These are phyloP conservation scores for Pseudocercospora vitis DNA, from an alignment of 2,329 filamentous ascomycete genomes.

Conservation along the genomic window DNA sequence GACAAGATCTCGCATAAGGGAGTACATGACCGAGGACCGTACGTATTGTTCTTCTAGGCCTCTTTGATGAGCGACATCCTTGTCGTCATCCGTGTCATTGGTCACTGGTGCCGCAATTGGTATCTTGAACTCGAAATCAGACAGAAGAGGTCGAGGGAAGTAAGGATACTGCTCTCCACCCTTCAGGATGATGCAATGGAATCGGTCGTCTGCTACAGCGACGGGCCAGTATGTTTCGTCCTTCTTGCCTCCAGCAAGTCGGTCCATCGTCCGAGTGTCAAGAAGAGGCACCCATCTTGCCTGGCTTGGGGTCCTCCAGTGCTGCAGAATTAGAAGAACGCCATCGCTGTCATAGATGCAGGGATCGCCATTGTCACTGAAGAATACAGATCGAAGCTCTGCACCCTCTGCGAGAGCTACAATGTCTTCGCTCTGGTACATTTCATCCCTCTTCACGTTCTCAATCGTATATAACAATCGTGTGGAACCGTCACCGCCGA, in stretches of 20 bases:
- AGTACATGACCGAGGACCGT: conserved; percentile 67
- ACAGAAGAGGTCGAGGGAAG: conserved; percentile 84
- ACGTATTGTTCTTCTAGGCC: conserved; percentile 80
- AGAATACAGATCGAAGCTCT: conserved; percentile 80
- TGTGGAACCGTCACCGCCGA: conserved; percentile 73
- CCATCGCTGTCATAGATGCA: conserved; percentile 95
- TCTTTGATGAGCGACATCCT: conserved; percentile 46
- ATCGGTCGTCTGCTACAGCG: conserved; percentile 84
- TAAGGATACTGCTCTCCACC: conserved; percentile 90
- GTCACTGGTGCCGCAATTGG: conserved; percentile 63
- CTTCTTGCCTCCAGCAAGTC: conserved; percentile 80
- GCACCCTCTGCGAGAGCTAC: conserved; percentile 77
- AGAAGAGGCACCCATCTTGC: conserved; percentile 90
- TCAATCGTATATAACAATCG: conserved; percentile 88
- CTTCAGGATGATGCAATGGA: conserved; percentile 99
- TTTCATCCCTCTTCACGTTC: conserved; percentile 88
- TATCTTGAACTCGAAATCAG: conserved; percentile 88
- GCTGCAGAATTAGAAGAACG: conserved; percentile 79
- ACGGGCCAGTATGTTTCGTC: conserved; percentile 93
- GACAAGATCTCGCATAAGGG: conserved; percentile 74
- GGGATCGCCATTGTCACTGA: conserved; percentile 89
- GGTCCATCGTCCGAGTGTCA: conserved; percentile 80
- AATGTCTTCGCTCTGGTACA: conserved; percentile 91
- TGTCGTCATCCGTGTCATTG: conserved; percentile 44
- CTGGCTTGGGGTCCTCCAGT: conserved; percentile 84